These are phyloP conservation scores for Beauveria brongniartii DNA, from an alignment of 2,329 filamentous ascomycete species.

Conservation along the genomic window DNA sequence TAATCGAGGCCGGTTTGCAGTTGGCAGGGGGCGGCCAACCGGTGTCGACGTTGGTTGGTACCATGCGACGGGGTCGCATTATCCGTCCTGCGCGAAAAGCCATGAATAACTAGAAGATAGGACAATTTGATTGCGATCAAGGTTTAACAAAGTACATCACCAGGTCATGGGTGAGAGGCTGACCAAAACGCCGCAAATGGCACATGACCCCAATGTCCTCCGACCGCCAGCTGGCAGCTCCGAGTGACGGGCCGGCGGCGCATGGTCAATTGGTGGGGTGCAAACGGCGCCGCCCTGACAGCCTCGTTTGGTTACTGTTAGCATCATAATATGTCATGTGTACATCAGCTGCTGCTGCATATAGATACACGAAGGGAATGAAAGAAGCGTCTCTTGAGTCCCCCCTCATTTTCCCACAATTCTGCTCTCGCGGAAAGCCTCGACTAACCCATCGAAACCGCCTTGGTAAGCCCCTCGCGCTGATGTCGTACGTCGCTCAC, in stretches of 20 bases:
- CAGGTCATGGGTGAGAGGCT: neutral
- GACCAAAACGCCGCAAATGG: neutral
- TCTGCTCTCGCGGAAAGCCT: neutral
- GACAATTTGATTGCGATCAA: too few relatives aligned
- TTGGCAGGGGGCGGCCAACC: neutral
- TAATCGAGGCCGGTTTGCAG: neutral
- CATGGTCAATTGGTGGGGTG: neutral
- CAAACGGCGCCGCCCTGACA: neutral
- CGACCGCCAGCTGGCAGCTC: slow-evolving; percentile 5
- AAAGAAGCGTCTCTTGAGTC: neutral
- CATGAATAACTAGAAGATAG: neutral
- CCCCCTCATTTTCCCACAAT: neutral
- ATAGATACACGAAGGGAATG: neutral
- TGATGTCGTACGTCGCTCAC: slow-evolving; percentile 7
- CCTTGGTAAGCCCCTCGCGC: neutral
- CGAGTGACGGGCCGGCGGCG: neutral
- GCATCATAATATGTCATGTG: neutral
- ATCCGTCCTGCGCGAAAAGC: neutral
- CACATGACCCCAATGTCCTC: neutral
- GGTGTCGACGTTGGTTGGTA: neutral
- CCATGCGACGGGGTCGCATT: neutral
- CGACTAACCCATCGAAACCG: neutral
- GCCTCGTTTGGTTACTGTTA: neutral
- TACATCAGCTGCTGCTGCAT: neutral
- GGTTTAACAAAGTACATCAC: neutral